These are phyloP conservation scores for Erodium maritimum DNA, from an alignment of 345 rosid genomes.

Conservation along the genomic window DNA sequence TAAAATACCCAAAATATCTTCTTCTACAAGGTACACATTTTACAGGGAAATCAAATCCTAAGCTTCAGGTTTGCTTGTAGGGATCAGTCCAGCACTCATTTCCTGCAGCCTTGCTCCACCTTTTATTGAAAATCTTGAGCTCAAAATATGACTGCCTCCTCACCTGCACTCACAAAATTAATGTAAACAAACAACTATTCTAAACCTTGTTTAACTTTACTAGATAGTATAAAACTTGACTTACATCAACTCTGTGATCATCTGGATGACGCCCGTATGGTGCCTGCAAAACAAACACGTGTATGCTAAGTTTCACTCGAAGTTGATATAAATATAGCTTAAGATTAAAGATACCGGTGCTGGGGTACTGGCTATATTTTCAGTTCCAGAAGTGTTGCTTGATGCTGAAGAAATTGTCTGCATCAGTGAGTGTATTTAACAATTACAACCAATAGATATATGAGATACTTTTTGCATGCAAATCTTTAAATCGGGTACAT, in stretches of 20 bases:
- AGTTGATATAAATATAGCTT: background rate
- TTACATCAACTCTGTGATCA: constrained; percentile 46
- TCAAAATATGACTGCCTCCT: constrained; percentile 51
- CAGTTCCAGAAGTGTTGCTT: constrained; percentile 5
- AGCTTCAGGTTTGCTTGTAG: constrained; percentile 6
- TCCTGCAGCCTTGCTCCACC: constrained; percentile 41
- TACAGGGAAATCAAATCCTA: too few species aligned
- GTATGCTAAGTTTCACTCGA: background rate
- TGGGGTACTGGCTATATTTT: background rate
- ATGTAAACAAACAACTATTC: background rate
- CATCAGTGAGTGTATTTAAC: background rate
- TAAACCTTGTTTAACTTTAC: background rate
- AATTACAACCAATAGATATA: background rate
- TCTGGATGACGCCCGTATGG: constrained; percentile 8
- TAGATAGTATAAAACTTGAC: constrained; percentile 4
- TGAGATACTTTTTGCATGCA: too few species aligned
- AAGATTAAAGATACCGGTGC: constrained; percentile 4
- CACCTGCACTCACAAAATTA: constrained; percentile 24
- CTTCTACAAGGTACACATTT: too few species aligned
- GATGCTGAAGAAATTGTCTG: background rate
- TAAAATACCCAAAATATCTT: too few species aligned
- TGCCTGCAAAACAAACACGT: constrained; percentile 17
- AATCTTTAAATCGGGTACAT: too few species aligned
- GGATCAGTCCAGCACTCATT: constrained; percentile 57
- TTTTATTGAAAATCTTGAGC: constrained; percentile 24